These are phyloP conservation scores for Oryza officinalis DNA, from an alignment of 176 grass and related monocot genomes.

Conservation along the genomic window DNA sequence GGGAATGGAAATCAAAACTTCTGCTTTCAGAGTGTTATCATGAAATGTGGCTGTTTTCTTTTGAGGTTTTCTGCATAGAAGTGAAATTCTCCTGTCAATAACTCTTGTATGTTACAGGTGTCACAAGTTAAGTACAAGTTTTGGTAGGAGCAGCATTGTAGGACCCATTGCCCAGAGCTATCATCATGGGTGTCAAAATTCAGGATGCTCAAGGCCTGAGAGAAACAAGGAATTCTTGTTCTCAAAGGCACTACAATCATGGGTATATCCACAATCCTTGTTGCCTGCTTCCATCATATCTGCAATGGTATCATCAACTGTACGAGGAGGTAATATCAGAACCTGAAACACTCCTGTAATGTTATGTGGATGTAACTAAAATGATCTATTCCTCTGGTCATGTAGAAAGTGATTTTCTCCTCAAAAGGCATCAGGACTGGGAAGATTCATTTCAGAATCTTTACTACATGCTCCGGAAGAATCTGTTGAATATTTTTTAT, in stretches of 20 bases:
- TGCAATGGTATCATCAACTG: constrained; percentile 64
- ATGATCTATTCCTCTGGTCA: constrained; percentile 8
- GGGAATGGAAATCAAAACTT: neutral
- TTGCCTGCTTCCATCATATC: constrained; percentile 71
- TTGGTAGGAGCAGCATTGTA: constrained; percentile 37
- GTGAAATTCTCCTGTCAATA: neutral
- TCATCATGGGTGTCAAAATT: constrained; percentile 42
- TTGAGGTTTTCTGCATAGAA: neutral
- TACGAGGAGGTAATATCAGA: constrained; percentile 66
- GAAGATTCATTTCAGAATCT: constrained; percentile 86
- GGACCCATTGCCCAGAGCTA: constrained; percentile 41
- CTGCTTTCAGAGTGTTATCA: neutral
- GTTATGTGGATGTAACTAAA: neutral
- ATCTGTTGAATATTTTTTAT: constrained; percentile 84
- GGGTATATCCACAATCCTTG: constrained; percentile 80
- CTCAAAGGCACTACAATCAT: constrained; percentile 71
- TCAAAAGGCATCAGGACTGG: constrained; percentile 77
- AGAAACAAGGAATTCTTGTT: constrained; percentile 50
- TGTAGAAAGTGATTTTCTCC: constrained; percentile 74
- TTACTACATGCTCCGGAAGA: constrained; percentile 90
- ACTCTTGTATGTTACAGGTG: constrained; percentile 59
- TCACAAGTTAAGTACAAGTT: constrained; percentile 58
- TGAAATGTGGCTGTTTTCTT: neutral
- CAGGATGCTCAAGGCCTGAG: constrained; percentile 18
- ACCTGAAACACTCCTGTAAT: constrained; percentile 10